Evolutionary conservation across 108 stramenopile genomes (phyloP).

Genomic region (Fragilariopsis cylindrus): DNA sequence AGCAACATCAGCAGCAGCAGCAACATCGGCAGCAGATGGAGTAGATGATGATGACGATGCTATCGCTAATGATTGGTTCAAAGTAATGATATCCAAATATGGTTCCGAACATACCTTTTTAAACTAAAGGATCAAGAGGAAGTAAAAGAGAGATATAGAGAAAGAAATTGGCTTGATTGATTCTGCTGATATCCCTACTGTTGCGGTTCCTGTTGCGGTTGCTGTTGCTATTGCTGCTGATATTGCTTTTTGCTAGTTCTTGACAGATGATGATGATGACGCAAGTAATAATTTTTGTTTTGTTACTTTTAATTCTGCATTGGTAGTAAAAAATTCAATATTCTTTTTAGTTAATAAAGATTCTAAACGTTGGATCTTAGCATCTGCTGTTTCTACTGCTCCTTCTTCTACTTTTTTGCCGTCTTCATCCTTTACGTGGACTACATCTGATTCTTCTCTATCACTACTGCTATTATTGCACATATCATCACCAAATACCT

Average conservation of each 20-base stretch:
- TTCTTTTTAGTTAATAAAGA: background rate
- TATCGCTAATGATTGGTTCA: no score
- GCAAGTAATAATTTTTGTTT: background rate
- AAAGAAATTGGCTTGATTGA: no score
- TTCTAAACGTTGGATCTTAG: background rate
- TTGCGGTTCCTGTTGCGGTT: background rate
- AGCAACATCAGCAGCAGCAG: background rate
- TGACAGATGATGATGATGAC: background rate
- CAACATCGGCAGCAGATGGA: no score
- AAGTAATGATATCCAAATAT: no score
- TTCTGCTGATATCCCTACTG: background rate
- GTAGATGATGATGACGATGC: no score
- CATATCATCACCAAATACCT: background rate
- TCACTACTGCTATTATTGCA: no score
- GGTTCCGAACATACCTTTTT: no score
- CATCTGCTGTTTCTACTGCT: background rate
- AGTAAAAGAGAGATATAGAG: no score
- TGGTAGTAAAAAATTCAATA: background rate
- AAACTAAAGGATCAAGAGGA: no score
- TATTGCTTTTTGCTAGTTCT: background rate
- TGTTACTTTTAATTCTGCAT: conserved; percentile 1
- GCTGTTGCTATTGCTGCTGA: background rate
- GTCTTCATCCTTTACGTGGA: background rate
- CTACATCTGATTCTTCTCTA: no score
- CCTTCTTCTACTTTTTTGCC: background rate